Evolutionary conservation across 2,329 filamentous ascomycete genomes (phyloP).

Genomic region (Clonostachys byssicola): DNA sequence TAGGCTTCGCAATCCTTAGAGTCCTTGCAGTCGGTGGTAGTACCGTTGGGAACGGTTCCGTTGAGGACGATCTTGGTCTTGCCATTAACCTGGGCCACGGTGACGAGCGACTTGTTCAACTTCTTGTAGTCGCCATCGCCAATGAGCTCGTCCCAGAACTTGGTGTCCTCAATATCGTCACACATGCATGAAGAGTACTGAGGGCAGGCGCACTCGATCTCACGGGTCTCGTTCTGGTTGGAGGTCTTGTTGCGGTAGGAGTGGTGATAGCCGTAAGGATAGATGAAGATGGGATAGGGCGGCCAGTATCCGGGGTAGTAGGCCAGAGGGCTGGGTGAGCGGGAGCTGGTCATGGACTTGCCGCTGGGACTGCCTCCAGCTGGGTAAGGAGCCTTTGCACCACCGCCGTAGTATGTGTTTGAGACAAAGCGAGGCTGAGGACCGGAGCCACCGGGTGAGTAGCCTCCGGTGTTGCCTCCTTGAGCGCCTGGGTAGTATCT

Average conservation of each 20-base stretch:
- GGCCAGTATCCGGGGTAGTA: slow-evolving; percentile 53
- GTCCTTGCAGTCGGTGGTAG: slow-evolving; percentile 37
- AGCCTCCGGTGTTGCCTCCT: slow-evolving; percentile 34
- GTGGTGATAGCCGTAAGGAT: slow-evolving; percentile 40
- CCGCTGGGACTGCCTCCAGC: slow-evolving; percentile 32
- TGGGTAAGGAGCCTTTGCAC: slow-evolving; percentile 55
- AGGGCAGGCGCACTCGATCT: slow-evolving; percentile 48
- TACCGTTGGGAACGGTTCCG: slow-evolving; percentile 69
- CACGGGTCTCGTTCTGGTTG: slow-evolving; percentile 25
- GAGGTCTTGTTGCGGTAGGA: slow-evolving; percentile 45
- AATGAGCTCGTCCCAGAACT: slow-evolving; percentile 58
- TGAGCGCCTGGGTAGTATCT: slow-evolving; percentile 1
- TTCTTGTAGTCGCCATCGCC: slow-evolving; percentile 57
- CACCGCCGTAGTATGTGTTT: slow-evolving; percentile 64
- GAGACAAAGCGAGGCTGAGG: slow-evolving; percentile 53
- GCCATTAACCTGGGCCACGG: slow-evolving; percentile 56
- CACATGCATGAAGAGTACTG: slow-evolving; percentile 51
- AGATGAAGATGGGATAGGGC: slow-evolving; percentile 41
- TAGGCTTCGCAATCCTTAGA: slow-evolving; percentile 36
- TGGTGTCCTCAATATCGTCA: slow-evolving; percentile 60
- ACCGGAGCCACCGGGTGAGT: slow-evolving; percentile 55
- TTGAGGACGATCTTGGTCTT: slow-evolving; percentile 66
- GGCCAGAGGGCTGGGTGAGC: slow-evolving; percentile 39
- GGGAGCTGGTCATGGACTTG: slow-evolving; percentile 18
- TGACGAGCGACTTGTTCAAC: slow-evolving; percentile 59